A percentile compares a stretch with the other conserved stretches of the same genome.
Evolutionary conservation across 2,329 filamentous ascomycete species (phyloP).

Genomic region (Tolypocladium amazonense): DNA sequence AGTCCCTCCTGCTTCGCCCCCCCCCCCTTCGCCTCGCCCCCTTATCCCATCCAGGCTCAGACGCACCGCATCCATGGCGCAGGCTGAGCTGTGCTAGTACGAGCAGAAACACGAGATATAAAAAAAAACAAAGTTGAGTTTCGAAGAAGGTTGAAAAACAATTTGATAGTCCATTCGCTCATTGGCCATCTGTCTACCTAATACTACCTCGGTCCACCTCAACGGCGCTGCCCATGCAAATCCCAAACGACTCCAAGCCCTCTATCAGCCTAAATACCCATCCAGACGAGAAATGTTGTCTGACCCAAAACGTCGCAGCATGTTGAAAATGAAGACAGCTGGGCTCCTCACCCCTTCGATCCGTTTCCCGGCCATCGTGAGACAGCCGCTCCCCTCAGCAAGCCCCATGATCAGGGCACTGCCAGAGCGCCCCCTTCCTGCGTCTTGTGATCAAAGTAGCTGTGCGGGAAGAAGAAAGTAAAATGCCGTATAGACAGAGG

Average conservation of each 20-base stretch:
- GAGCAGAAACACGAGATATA: background rate
- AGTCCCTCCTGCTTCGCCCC: background rate
- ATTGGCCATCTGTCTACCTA: background rate
- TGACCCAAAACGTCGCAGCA: background rate
- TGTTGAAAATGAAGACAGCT: background rate
- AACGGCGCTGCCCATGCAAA: background rate
- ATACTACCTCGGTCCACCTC: background rate
- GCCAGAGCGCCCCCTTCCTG: background rate
- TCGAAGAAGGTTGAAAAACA: background rate
- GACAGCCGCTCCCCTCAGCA: background rate
- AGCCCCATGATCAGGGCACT: background rate
- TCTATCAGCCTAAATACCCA: background rate
- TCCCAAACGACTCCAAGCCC: background rate
- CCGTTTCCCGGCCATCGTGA: background rate
- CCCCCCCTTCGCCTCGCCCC: background rate
- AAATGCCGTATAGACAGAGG: background rate
- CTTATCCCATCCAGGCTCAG: background rate
- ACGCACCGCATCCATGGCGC: background rate
- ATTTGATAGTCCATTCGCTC: background rate
- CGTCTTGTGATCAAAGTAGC: background rate
- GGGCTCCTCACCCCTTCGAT: background rate
- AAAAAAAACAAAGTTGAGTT: background rate
- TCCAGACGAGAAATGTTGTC: background rate
- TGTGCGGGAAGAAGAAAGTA: background rate
- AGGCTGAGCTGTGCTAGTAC: background rate